A percentile compares a stretch with the other conserved stretches of the same genome.
phyloP scores from a whole-genome alignment of 1,284 basidiomycete species.

The Cystobasidium slooffiae region DNA sequence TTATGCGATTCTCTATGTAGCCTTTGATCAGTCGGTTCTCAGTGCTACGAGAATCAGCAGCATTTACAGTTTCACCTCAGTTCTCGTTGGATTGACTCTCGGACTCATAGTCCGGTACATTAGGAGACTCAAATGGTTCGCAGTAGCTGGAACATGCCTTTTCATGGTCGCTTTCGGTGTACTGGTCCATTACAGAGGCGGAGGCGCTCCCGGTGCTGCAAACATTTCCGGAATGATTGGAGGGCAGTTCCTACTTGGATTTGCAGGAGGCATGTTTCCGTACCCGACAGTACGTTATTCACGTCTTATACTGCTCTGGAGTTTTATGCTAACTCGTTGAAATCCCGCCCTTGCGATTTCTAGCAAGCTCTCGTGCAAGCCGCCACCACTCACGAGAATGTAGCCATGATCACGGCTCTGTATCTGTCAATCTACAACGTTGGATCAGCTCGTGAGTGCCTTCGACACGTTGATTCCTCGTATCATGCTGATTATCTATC shows the following conservation, averaged over 20 bases:
- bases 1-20: conserved; percentile 56
- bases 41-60: conserved; percentile 57
- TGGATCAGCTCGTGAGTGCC: conserved; percentile 48
- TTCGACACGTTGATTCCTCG: neutral
- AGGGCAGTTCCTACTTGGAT: conserved; percentile 59
- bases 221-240: conserved; percentile 57
- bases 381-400: conserved; percentile 58
- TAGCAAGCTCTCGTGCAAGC: conserved; percentile 58
- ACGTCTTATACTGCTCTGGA: too few relatives aligned
- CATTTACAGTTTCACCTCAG: conserved; percentile 59
- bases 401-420: conserved; percentile 56
- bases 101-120: conserved; percentile 57
- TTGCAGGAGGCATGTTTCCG: conserved; percentile 58
- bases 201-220: conserved; percentile 44
- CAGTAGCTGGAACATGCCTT: conserved; percentile 55
- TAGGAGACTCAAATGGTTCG: conserved; percentile 58
- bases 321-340: neutral
- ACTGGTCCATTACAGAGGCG: conserved; percentile 59
- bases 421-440: conserved; percentile 59
- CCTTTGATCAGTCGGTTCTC: conserved; percentile 57
- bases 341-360: neutral
- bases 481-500: neutral
- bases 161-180: conserved; percentile 59
- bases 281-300: conserved; percentile 54
- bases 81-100: conserved; percentile 55